These are phyloP conservation scores for Wickerhamomyces sp. DNA, from an alignment of 1,139 yeast genomes.

Conservation along the genomic window DNA sequence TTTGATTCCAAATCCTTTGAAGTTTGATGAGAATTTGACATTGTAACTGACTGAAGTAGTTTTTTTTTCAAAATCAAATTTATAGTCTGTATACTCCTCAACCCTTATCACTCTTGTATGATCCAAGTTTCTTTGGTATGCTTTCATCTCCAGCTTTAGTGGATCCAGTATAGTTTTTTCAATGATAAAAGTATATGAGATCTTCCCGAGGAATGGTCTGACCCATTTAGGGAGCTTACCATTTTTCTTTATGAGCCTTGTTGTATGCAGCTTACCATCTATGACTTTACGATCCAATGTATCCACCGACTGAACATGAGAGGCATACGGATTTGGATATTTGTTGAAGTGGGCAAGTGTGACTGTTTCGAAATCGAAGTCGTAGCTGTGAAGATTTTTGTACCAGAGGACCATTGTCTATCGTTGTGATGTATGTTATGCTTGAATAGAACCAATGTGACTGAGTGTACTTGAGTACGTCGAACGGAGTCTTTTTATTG, in stretches of 20 bases:
- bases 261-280: slow-evolving; percentile 64
- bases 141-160: slow-evolving; percentile 42
- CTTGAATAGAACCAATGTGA: no score
- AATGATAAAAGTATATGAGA: slow-evolving; percentile 76
- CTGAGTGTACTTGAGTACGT: no score
- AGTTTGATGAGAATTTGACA: slow-evolving; percentile 73
- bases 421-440: neutral
- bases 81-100: slow-evolving; percentile 67
- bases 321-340: slow-evolving; percentile 86
- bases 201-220: slow-evolving; percentile 68
- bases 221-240: slow-evolving; percentile 83
- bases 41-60: slow-evolving; percentile 40
- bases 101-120: slow-evolving; percentile 76
- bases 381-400: slow-evolving; percentile 48
- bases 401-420: slow-evolving; percentile 67
- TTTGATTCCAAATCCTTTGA: slow-evolving; percentile 54
- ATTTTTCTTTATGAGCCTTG: slow-evolving; percentile 69
- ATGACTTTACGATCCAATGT: slow-evolving; percentile 60
- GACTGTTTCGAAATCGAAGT: slow-evolving; percentile 68
- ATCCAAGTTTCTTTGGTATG: slow-evolving; percentile 83
- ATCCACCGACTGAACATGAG: slow-evolving; percentile 85
- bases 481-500: no score
- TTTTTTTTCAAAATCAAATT: slow-evolving; percentile 24
- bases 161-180: slow-evolving; percentile 81
- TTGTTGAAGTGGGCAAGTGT: slow-evolving; percentile 77